Percentiles rank a stretch among this genome's conserved stretches.
Evolutionary conservation across 2,329 filamentous ascomycete genomes (phyloP).

Genomic region (Apiospora marii): DNA sequence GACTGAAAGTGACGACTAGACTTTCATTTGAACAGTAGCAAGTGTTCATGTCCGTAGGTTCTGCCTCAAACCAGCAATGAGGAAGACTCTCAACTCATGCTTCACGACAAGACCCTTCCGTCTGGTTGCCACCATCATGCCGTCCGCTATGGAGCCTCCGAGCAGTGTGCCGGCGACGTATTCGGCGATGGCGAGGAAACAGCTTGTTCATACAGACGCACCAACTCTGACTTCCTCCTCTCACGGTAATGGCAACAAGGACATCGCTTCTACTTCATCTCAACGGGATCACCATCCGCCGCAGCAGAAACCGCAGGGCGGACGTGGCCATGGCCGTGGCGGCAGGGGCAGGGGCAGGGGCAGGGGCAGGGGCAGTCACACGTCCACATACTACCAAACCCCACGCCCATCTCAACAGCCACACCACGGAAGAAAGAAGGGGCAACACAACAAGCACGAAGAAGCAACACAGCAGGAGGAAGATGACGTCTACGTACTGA

Average conservation of each 20-base stretch:
- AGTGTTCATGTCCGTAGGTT: background rate
- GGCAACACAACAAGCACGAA: background rate
- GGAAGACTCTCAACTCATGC: background rate
- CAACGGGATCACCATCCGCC: background rate
- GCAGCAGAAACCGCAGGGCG: background rate
- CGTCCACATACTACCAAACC: background rate
- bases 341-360: background rate
- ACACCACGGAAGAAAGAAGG: background rate
- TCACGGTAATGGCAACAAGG: background rate
- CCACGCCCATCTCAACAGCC: background rate
- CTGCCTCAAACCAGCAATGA: background rate
- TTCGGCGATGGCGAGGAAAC: background rate
- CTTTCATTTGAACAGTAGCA: too few species aligned
- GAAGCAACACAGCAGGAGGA: background rate
- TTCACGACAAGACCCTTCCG: background rate
- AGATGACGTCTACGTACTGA: background rate
- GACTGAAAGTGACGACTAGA: background rate
- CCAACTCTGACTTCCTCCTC: background rate
- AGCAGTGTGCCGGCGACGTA: background rate
- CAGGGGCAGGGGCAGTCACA: background rate
- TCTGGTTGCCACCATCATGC: background rate
- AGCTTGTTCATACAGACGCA: background rate
- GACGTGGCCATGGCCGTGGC: background rate
- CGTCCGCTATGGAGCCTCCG: background rate
- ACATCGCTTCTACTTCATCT: background rate